Evolutionary conservation across 2,329 filamentous ascomycete species (phyloP).

Genomic region (Pestalotiopsis sp.): DNA sequence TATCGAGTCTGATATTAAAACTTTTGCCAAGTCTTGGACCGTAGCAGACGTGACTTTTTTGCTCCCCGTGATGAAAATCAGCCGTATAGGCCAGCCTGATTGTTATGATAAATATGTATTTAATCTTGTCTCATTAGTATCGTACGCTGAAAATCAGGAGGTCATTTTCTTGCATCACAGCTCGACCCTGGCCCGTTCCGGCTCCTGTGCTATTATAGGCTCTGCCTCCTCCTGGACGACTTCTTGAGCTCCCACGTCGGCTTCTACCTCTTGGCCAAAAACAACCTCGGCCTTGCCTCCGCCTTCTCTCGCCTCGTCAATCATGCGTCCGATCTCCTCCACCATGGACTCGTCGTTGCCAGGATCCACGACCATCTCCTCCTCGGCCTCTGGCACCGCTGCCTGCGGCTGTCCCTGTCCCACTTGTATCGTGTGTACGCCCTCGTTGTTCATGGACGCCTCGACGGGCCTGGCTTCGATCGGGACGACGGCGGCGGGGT

Average conservation of each 20-base stretch:
- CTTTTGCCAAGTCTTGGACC: not conserved
- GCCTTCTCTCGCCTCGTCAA: slow-evolving; percentile 38
- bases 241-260: slow-evolving; percentile 35
- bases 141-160: not conserved
- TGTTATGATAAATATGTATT: no score
- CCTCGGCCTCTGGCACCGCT: slow-evolving; percentile 16
- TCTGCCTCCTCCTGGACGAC: slow-evolving; percentile 26
- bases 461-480: slow-evolving; percentile 20
- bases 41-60: not conserved
- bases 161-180: slow-evolving; percentile 25
- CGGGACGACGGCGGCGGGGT: slow-evolving; percentile 19
- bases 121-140: not conserved
- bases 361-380: slow-evolving; percentile 20
- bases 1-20: not conserved
- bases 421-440: slow-evolving; percentile 51
- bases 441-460: slow-evolving; percentile 35
- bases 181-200: slow-evolving; percentile 38
- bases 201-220: slow-evolving; percentile 18
- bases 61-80: no score
- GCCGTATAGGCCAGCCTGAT: no score
- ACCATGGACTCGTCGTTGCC: slow-evolving; percentile 40
- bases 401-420: slow-evolving; percentile 31
- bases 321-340: slow-evolving; percentile 55
- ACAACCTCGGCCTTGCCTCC: slow-evolving; percentile 33
- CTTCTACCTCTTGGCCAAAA: slow-evolving; percentile 33